Conservation (phyloP, 371 early-diverging fungal genomes). For the Mucor circinelloides region DNA sequence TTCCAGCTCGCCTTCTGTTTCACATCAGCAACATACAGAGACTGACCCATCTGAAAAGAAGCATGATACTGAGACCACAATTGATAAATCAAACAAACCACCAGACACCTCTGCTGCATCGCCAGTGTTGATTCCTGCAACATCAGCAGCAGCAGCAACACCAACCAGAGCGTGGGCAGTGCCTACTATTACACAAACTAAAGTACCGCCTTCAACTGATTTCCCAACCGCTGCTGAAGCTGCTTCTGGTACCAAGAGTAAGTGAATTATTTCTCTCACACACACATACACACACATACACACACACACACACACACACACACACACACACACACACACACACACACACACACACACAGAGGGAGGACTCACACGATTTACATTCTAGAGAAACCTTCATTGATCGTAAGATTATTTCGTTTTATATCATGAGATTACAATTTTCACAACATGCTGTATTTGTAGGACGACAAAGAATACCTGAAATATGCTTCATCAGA, state of each 20-base stretch:
- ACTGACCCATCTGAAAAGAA: neutral
- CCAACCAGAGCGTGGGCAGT: constrained; percentile 30
- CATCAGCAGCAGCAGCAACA: neutral
- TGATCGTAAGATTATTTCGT: constrained; percentile 5
- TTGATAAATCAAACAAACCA: neutral
- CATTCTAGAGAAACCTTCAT: constrained; percentile 9
- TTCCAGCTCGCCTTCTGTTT: constrained; percentile 15
- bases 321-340: neutral
- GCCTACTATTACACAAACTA: constrained; percentile 9
- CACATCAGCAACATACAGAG: constrained; percentile 5
- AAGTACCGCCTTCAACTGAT: constrained; percentile 15
- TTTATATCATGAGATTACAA: neutral
- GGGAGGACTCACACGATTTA: neutral
- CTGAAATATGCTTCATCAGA: constrained; percentile 22
- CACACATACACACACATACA: neutral
- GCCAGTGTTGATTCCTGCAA: neutral
- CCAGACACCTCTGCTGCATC: neutral
- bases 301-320: neutral
- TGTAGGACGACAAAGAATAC: constrained; percentile 26
- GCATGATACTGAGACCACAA: neutral
- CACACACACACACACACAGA: neutral
- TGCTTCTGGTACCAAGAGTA: constrained; percentile 21
- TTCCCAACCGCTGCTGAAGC: constrained; percentile 39
- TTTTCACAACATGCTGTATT: neutral
- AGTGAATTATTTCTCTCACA: constrained; percentile 5